phyloP scores from a whole-genome alignment of 2,329 filamentous ascomycete species.

The Penicillium thymicola region DNA sequence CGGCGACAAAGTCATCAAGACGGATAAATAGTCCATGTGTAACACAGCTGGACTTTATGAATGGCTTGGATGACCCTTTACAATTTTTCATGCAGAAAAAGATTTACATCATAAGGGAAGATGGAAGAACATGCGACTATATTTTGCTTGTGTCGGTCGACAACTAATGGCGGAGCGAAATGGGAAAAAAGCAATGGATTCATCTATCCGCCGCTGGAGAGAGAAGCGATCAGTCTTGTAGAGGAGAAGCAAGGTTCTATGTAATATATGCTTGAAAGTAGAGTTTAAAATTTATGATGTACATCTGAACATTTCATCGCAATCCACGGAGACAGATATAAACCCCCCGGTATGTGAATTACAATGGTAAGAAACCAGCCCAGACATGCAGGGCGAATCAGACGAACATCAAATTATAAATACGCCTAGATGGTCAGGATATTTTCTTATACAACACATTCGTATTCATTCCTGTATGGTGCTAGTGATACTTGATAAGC shows the following conservation, averaged over 20 bases:
- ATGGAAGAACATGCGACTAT: not conserved
- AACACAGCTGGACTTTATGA: no score
- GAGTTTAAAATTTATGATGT: not conserved
- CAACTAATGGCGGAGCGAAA: not conserved
- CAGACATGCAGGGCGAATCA: not conserved
- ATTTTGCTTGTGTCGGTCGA: not conserved
- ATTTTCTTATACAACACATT: conserved; percentile 4
- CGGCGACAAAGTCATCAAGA: no score
- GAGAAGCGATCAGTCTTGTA: not conserved
- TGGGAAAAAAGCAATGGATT: not conserved
- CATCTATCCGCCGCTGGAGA: not conserved
- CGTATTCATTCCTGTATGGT: conserved; percentile 1
- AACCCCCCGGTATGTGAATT: no score
- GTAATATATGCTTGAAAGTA: not conserved
- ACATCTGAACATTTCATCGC: not conserved
- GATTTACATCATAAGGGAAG: not conserved
- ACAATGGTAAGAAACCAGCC: no score
- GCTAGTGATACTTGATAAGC: not conserved
- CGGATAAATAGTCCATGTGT: no score
- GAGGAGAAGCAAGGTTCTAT: not conserved
- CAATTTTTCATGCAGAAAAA: not conserved
- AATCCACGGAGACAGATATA: not conserved
- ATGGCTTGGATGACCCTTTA: not conserved
- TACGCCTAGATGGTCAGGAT: not conserved
- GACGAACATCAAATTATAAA: not conserved